A percentile compares a stretch with the other conserved stretches of the same genome.
Evolutionary conservation across 495 filamentous ascomycete species (phyloP).

Genomic region (Tirmania nivea): DNA sequence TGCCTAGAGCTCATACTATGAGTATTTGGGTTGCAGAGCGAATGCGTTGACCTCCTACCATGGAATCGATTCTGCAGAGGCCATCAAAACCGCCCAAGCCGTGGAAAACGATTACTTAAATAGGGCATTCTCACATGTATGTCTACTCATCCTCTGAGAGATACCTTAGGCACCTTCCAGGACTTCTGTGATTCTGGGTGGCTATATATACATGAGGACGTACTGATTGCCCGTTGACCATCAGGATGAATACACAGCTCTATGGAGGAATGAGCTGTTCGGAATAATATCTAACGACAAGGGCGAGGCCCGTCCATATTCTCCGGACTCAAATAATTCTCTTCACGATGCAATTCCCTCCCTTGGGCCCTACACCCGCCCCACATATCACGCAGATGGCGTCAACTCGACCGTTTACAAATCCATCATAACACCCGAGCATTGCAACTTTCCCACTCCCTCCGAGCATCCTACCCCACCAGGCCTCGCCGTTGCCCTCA

Average conservation of each 20-base stretch:
- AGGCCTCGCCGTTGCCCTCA: conserved; percentile 43
- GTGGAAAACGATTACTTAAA: conserved; percentile 9
- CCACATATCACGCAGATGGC: conserved; percentile 48
- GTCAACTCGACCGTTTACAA: conserved; percentile 69
- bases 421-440: conserved; percentile 18
- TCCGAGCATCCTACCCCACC: neutral
- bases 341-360: conserved; percentile 1
- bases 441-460: conserved; percentile 8
- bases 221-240: too few relatives aligned
- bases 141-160: neutral
- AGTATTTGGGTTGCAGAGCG: neutral
- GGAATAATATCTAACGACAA: neutral
- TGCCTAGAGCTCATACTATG: too few relatives aligned
- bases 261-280: neutral
- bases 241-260: neutral
- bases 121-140: conserved; percentile 10
- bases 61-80: conserved; percentile 4
- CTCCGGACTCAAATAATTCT: neutral
- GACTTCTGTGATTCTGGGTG: too few relatives aligned
- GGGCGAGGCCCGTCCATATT: neutral
- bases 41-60: neutral
- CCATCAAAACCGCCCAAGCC: conserved; percentile 7
- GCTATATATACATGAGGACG: too few relatives aligned
- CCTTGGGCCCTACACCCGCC: conserved; percentile 52
- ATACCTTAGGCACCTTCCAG: too few relatives aligned